phyloP scores from a whole-genome alignment of 2,329 filamentous ascomycete species.

The Lachnellula subtilissima region DNA sequence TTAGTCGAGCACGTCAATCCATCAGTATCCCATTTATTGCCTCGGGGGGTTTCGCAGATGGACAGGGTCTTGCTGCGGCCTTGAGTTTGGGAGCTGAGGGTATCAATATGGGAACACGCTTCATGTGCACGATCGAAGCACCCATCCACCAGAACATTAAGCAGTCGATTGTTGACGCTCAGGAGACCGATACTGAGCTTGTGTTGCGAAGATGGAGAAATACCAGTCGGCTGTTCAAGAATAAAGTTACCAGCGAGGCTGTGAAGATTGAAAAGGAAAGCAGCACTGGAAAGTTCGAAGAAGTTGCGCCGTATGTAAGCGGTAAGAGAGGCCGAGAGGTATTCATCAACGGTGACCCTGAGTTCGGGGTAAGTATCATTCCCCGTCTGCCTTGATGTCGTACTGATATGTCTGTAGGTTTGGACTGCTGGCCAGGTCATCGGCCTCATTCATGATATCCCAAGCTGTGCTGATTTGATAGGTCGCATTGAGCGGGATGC shows the following conservation, averaged over 20 bases:
- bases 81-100: slow-evolving; percentile 85
- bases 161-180: slow-evolving; percentile 78
- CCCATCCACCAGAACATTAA: slow-evolving; percentile 94
- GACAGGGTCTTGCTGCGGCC: slow-evolving; percentile 86
- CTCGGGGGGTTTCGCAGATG: slow-evolving; percentile 92
- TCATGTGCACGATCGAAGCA: slow-evolving; percentile 93
- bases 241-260: slow-evolving; percentile 79
- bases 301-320: slow-evolving; percentile 81
- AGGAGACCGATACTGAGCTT: slow-evolving; percentile 87
- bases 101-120: slow-evolving; percentile 97
- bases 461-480: slow-evolving; percentile 65
- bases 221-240: slow-evolving; percentile 81
- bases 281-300: slow-evolving; percentile 78
- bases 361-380: slow-evolving; percentile 69
- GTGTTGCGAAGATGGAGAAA: slow-evolving; percentile 90
- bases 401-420: slow-evolving; percentile 49
- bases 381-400: slow-evolving; percentile 1
- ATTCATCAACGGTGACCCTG: slow-evolving; percentile 84
- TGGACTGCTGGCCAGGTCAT: slow-evolving; percentile 98
- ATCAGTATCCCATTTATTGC: slow-evolving; percentile 90
- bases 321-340: slow-evolving; percentile 89
- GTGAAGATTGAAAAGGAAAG: slow-evolving; percentile 80
- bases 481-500: slow-evolving; percentile 74
- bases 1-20: slow-evolving; percentile 77
- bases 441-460: slow-evolving; percentile 77